These are phyloP conservation scores for Sugiyamaella smithiae DNA, from an alignment of 805 yeast species.

Conservation along the genomic window DNA sequence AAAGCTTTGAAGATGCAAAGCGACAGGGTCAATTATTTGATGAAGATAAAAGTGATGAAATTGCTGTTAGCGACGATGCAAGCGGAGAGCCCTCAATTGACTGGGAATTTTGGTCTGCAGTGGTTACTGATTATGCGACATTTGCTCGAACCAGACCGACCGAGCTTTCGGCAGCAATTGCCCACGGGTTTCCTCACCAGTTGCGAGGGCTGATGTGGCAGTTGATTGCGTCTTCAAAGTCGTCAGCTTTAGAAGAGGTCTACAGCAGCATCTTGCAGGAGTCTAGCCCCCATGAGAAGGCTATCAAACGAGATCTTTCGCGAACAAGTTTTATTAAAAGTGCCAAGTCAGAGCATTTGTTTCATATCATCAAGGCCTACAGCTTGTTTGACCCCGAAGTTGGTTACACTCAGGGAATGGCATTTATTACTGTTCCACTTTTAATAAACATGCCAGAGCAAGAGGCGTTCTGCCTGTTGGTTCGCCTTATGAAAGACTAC, in stretches of 20 bases:
- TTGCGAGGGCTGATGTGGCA: conserved; percentile 94
- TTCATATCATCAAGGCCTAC: conserved; percentile 76
- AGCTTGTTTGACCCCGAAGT: conserved; percentile 86
- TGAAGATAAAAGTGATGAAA: neutral
- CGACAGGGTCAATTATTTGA: conserved; percentile 5
- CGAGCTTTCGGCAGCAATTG: conserved; percentile 57
- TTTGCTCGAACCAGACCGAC: conserved; percentile 63
- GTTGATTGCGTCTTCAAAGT: conserved; percentile 74
- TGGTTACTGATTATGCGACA: conserved; percentile 70
- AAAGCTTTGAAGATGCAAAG: conserved; percentile 31
- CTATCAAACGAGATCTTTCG: conserved; percentile 75
- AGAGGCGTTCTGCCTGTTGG: conserved; percentile 81
- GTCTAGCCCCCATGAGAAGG: conserved; percentile 63
- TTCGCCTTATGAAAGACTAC: conserved; percentile 79
- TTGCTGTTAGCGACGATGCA: conserved; percentile 7
- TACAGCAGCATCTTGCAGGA: conserved; percentile 49
- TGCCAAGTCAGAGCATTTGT: conserved; percentile 63
- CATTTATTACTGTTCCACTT: conserved; percentile 83
- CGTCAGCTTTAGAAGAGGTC: conserved; percentile 55
- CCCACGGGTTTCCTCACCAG: conserved; percentile 78
- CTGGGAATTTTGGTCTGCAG: conserved; percentile 76
- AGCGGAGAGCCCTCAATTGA: conserved; percentile 21
- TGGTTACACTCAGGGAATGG: conserved; percentile 98
- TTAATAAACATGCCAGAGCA: conserved; percentile 75
- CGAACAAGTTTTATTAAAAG: conserved; percentile 80